Evolutionary conservation across 2,329 filamentous ascomycete species (phyloP).

Genomic region (Stachybotrys elegans): DNA sequence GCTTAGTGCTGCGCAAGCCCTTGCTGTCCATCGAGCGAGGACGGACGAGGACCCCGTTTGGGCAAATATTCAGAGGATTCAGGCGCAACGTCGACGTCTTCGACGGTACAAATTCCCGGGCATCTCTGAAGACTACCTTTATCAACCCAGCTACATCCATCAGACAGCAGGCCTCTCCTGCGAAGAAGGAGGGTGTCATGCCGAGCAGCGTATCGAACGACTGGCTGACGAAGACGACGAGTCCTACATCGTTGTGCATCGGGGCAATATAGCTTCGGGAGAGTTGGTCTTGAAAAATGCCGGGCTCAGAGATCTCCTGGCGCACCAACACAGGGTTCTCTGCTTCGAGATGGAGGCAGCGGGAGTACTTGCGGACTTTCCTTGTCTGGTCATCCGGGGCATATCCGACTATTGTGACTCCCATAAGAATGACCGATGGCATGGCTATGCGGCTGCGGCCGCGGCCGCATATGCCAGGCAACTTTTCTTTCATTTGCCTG

Average conservation of each 20-base stretch:
- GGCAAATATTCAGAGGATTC: slow-evolving; percentile 7
- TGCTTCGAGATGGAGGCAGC: slow-evolving; percentile 7
- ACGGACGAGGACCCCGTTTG: slow-evolving; percentile 7
- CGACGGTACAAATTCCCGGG: slow-evolving; percentile 9
- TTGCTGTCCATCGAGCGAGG: slow-evolving; percentile 5
- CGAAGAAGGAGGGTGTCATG: slow-evolving; percentile 7
- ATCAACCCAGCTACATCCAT: slow-evolving; percentile 6
- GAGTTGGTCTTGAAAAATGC: not conserved
- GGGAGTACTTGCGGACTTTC: not conserved
- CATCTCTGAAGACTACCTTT: slow-evolving; percentile 8
- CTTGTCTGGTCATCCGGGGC: slow-evolving; percentile 3
- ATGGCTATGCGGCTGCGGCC: not conserved
- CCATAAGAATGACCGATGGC: slow-evolving; percentile 4
- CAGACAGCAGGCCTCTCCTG: slow-evolving; percentile 4
- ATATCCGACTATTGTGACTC: slow-evolving; percentile 8
- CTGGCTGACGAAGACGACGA: not conserved
- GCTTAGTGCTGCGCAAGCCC: slow-evolving; percentile 9
- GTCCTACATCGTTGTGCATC: not conserved
- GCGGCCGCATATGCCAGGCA: slow-evolving; percentile 4
- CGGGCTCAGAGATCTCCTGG: not conserved
- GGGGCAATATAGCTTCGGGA: not conserved
- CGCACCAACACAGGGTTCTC: not conserved
- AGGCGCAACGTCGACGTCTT: slow-evolving; percentile 1
- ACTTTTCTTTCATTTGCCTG: not conserved
- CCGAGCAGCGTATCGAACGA: not conserved